These are phyloP conservation scores for Zygosaccharomyces pseudorouxii DNA, from an alignment of 805 yeast genomes.

Conservation along the genomic window DNA sequence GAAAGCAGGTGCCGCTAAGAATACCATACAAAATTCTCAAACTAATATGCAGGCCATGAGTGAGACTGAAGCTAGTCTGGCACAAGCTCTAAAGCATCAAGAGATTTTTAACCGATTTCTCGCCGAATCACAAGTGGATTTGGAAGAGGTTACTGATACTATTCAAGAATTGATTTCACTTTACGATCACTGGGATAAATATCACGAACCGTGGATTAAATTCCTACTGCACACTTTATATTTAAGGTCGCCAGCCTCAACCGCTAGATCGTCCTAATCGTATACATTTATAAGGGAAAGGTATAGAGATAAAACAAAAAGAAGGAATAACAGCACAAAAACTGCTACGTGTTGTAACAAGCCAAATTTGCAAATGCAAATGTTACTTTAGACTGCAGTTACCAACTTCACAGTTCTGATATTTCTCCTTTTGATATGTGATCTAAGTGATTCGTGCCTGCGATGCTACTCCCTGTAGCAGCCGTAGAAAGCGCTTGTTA, in stretches of 20 bases:
- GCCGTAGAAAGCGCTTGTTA: too few relatives aligned
- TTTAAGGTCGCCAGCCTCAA: conserved; percentile 13
- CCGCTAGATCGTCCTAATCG: background rate
- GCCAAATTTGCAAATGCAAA: background rate
- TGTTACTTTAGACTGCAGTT: background rate
- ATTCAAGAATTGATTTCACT: conserved; percentile 79
- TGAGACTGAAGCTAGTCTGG: conserved; percentile 6
- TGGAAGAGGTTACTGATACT: conserved; percentile 72
- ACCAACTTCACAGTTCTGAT: too few relatives aligned
- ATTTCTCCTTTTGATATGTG: too few relatives aligned
- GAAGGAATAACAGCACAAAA: background rate
- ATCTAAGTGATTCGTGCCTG: too few relatives aligned
- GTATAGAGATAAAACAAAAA: background rate
- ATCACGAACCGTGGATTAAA: conserved; percentile 60
- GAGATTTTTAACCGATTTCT: conserved; percentile 42
- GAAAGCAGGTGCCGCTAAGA: conserved; percentile 43
- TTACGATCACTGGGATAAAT: conserved; percentile 83
- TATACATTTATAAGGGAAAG: background rate
- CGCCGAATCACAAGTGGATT: conserved; percentile 70
- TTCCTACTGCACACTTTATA: conserved; percentile 33
- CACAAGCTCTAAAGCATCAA: conserved; percentile 14
- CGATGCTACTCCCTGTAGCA: too few relatives aligned
- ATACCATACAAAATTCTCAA: conserved; percentile 19
- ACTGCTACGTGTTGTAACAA: too few relatives aligned
- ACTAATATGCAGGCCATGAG: conserved; percentile 1